Evolutionary conservation across 108 stramenopile species (phyloP).

Genomic region (Cylindrotheca closterium): DNA sequence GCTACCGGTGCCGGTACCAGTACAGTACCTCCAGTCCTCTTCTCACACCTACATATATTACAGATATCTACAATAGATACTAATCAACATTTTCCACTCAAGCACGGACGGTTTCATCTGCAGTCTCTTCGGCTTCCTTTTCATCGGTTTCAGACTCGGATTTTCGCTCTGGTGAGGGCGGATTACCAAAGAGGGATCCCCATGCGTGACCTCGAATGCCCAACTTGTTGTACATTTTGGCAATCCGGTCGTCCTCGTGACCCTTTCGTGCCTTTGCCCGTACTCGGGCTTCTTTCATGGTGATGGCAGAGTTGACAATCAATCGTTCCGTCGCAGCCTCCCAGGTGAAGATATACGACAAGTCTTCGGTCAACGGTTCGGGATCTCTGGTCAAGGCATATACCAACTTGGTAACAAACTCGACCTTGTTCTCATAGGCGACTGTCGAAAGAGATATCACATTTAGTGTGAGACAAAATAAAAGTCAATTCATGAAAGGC

Average conservation of each 20-base stretch:
- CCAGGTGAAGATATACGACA: conserved; percentile 80
- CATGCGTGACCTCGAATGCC: neutral
- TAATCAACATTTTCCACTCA: no score
- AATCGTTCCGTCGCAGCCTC: conserved; percentile 93
- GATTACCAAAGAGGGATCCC: neutral
- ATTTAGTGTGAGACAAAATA: no score
- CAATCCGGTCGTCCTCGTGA: neutral
- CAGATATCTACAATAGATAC: no score
- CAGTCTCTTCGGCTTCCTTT: neutral
- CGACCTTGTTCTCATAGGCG: conserved; percentile 70
- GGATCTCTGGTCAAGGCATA: conserved; percentile 76
- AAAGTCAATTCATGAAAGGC: no score
- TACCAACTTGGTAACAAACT: conserved; percentile 64
- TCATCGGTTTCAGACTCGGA: neutral
- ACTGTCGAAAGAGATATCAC: conserved; percentile 11
- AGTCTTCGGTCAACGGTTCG: conserved; percentile 67
- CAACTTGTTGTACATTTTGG: neutral
- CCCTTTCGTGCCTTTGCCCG: neutral
- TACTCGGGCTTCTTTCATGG: conserved; percentile 8
- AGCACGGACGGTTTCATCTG: no score
- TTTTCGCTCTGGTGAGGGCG: neutral
- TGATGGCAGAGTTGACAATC: conserved; percentile 52
- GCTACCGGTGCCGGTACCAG: no score
- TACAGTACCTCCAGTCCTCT: no score
- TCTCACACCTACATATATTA: no score